Conservation (phyloP, 306 rosid species). For the Cicer chorassanicum region DNA sequence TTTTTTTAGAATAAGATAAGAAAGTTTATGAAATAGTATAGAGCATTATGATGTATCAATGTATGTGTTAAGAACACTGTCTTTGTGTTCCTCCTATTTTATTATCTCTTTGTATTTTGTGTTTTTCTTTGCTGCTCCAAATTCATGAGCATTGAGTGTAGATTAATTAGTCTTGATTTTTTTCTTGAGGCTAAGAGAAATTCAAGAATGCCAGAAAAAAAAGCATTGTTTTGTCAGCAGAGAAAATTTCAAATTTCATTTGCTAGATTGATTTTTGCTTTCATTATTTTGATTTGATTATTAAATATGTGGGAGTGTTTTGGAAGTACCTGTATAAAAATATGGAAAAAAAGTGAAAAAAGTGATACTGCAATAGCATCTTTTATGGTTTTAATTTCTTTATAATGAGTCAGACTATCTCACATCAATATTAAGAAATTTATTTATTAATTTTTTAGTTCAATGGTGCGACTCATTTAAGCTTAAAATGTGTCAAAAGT, state of each 20-base stretch:
- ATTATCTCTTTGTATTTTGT: not conserved
- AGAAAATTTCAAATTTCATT: conserved; percentile 39
- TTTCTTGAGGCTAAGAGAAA: conserved; percentile 49
- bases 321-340: not conserved
- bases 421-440: not conserved
- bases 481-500: not conserved
- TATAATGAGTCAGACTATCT: not conserved
- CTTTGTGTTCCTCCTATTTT: not conserved
- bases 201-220: conserved; percentile 49
- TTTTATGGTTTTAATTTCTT: not conserved
- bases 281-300: not conserved
- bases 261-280: conserved; percentile 32
- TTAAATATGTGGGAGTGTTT: not conserved
- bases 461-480: not conserved
- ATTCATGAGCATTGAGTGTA: conserved; percentile 50
- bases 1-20: conserved; percentile 44
- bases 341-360: too few relatives aligned
- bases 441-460: not conserved
- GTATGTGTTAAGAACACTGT: not conserved
- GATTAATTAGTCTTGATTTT: conserved; percentile 48
- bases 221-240: conserved; percentile 41
- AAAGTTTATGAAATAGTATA: conserved; percentile 20
- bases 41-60: conserved; percentile 27
- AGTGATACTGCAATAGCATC: not conserved
- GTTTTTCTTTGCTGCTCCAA: conserved; percentile 44